Evolutionary conservation across 352 stramenopile species (phyloP).

Genomic region (Phytophthora syringae): DNA sequence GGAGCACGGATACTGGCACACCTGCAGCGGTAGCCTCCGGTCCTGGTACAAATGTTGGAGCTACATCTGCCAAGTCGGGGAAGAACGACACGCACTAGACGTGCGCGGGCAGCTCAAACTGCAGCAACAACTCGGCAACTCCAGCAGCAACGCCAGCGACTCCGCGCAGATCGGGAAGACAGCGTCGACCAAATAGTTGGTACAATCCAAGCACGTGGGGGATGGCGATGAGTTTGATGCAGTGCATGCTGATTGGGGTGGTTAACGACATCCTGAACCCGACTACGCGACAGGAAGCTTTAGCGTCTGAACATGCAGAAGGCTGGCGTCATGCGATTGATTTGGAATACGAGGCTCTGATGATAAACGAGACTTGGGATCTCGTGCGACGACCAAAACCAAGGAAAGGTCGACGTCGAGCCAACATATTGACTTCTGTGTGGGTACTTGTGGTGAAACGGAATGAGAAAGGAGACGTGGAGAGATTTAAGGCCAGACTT

Average conservation of each 20-base stretch:
- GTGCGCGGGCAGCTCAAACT: too few relatives aligned
- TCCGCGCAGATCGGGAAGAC: background rate
- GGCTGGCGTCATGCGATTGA: slow-evolving; percentile 9
- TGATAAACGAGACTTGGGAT: slow-evolving; percentile 11
- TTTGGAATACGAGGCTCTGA: slow-evolving; percentile 1
- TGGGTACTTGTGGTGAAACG: slow-evolving; percentile 8
- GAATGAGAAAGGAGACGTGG: slow-evolving; percentile 9
- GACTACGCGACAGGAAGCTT: background rate
- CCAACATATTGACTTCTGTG: slow-evolving; percentile 1
- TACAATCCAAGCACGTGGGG: slow-evolving; percentile 3
- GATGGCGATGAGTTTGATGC: slow-evolving; percentile 7
- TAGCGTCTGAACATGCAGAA: slow-evolving; percentile 14
- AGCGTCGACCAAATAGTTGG: background rate
- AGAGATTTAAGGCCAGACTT: slow-evolving; percentile 12
- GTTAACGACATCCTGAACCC: slow-evolving; percentile 18
- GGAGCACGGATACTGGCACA: too few relatives aligned
- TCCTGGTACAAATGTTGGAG: too few relatives aligned
- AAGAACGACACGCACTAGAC: too few relatives aligned
- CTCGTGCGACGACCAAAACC: slow-evolving; percentile 5
- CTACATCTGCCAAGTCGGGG: too few relatives aligned
- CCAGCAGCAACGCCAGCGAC: background rate
- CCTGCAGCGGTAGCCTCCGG: too few relatives aligned
- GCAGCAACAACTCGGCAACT: too few relatives aligned
- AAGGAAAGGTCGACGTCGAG: background rate
- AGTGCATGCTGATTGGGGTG: slow-evolving; percentile 18